Evolutionary conservation across 2,329 filamentous ascomycete genomes (phyloP).

Genomic region (Paraconiothyrium brasiliense): DNA sequence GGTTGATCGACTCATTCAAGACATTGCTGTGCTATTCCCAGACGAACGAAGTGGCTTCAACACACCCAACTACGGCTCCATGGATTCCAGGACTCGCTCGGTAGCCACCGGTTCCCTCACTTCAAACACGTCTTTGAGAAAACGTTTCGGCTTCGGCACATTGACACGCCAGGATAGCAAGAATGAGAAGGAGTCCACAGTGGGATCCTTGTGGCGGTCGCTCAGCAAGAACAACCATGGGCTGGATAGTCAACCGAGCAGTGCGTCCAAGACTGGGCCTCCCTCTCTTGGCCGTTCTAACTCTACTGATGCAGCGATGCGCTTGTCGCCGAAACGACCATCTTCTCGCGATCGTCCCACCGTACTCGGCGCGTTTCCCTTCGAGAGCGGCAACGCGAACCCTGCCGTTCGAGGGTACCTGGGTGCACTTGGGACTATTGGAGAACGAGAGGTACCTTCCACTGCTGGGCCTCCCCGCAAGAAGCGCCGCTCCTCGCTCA

Average conservation of each 20-base stretch:
- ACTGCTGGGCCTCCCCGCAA: conserved; percentile 58
- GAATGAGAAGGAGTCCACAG: conserved; percentile 71
- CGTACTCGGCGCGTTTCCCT: conserved; percentile 58
- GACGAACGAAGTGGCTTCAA: conserved; percentile 61
- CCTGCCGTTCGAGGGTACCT: conserved; percentile 38
- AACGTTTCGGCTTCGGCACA: conserved; percentile 82
- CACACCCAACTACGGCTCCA: conserved; percentile 64
- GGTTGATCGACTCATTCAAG: conserved; percentile 86
- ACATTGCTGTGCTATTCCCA: conserved; percentile 88
- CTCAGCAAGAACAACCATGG: conserved; percentile 76
- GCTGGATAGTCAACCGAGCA: conserved; percentile 61
- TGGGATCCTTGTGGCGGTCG: conserved; percentile 84
- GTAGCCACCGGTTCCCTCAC: conserved; percentile 78
- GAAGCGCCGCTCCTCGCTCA: conserved; percentile 91
- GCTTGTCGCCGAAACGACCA: conserved; percentile 60
- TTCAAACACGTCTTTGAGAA: conserved; percentile 87
- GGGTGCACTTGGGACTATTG: conserved; percentile 60
- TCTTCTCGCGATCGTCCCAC: conserved; percentile 64
- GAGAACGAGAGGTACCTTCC: conserved; percentile 58
- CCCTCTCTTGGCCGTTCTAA: conserved; percentile 70
- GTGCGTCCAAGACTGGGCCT: conserved; percentile 70
- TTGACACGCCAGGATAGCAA: conserved; percentile 83
- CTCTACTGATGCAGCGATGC: conserved; percentile 75
- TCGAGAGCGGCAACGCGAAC: conserved; percentile 56
- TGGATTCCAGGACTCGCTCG: conserved; percentile 65